Conservation (phyloP, 148 eudicot genomes). For the Suaeda aralocaspica region DNA sequence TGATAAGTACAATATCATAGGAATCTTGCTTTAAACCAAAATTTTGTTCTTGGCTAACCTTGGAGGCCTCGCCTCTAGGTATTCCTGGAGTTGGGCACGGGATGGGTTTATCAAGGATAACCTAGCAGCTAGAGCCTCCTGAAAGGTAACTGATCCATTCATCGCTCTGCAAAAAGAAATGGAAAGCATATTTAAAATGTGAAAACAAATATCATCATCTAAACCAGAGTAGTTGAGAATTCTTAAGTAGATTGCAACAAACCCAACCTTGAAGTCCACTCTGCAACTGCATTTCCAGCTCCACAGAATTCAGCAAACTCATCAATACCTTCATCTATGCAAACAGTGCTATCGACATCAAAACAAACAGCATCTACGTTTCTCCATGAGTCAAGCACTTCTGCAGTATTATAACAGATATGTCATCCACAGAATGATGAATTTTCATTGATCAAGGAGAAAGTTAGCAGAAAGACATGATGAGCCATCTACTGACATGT, state of each 20-base stretch:
- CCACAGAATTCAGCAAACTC: slow-evolving; percentile 96
- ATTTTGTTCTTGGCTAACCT: slow-evolving; percentile 34
- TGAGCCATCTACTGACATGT: too few species aligned
- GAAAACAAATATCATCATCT: slow-evolving; percentile 2
- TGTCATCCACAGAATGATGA: too few species aligned
- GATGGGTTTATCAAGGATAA: slow-evolving; percentile 75
- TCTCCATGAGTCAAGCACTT: slow-evolving; percentile 72
- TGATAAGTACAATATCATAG: neutral
- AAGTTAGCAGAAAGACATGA: too few species aligned
- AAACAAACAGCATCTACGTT: slow-evolving; percentile 83
- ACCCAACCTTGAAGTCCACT: slow-evolving; percentile 85
- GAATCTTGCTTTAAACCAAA: neutral
- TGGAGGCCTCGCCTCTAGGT: slow-evolving; percentile 70
- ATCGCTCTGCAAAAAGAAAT: slow-evolving; percentile 56
- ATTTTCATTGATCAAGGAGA: neutral
- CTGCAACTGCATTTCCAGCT: slow-evolving; percentile 94
- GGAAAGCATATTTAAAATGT: neutral
- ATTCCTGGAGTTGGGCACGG: slow-evolving; percentile 54
- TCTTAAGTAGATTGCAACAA: slow-evolving; percentile 2
- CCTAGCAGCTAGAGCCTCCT: slow-evolving; percentile 74
- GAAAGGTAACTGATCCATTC: slow-evolving; percentile 84
- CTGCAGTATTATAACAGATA: slow-evolving; percentile 35
- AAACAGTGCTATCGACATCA: slow-evolving; percentile 97
- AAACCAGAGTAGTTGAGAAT: neutral
- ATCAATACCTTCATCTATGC: slow-evolving; percentile 95